Base-by-base conservation (phyloP, 768 basidiomycete species). In the Thelephora ganbajun region DNA sequence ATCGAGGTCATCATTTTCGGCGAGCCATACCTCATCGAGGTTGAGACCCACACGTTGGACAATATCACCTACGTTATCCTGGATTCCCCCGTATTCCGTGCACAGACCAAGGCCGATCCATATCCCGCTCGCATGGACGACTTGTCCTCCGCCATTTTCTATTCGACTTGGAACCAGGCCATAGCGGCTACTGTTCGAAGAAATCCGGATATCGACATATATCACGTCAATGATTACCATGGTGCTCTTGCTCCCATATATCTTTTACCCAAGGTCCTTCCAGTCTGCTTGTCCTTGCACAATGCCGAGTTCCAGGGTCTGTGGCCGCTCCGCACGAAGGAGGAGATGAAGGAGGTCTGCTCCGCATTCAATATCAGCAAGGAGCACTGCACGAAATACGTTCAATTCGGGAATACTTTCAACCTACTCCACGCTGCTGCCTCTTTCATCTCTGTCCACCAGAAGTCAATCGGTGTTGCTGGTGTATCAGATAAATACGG, bases 401-500 rank as follows among this genome's bases (percentile, higher is more conserved):
- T 96, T 39, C 92, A 96, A 64, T 96, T 96, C 62, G 92, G 92
- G 52, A 96, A 96, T 70, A 96, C 92, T 9, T 96, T 96, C 71
- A 96, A 96, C 63, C 67, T 96, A 57, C 73, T 96, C 20, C 92
- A 96, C 57, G 91, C 92, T 19, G 92, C 80, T 4, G 92, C 92
- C 1, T 87, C 85, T 20, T 96, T 83, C 64, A 91, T 96, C 66
- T 88, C 85, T 51, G 74, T 77, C 26, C 92, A 96, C 62, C 92
- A 96, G 61, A 94, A 91, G 70, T 85, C 82, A 54, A 59, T 94
- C 30, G 92, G 92, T 60, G 92, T 94, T 18, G 92, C 92, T 36
- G 92, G 92, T 70, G 92, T 96, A 35, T 96, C 92, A 2, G 92
- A 96, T 72, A 96, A 96, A 66, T 93, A 96, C 57, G 92, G 92